phyloP scores from a whole-genome alignment of 1,139 yeast species.

The Magnusiomyces tetraspermus region DNA sequence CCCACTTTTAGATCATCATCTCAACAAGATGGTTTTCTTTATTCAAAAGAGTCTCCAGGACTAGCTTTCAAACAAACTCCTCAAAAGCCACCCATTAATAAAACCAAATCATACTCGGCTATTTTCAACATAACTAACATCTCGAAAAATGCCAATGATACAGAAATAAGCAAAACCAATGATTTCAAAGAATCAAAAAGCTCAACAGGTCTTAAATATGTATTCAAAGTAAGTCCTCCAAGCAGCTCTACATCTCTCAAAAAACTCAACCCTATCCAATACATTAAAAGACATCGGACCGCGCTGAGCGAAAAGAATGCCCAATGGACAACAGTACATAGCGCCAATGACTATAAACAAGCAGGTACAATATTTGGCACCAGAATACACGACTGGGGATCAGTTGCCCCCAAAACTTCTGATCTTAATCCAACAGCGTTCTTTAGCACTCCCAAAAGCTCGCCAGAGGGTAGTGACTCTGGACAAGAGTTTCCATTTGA shows the following conservation, averaged over 20 bases:
- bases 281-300: conserved; percentile 14
- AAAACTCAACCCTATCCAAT: conserved; percentile 24
- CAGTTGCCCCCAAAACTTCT: conserved; percentile 9
- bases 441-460: background rate
- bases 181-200: background rate
- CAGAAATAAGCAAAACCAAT: background rate
- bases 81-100: too few species aligned
- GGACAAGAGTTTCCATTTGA: background rate
- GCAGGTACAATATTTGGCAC: conserved; percentile 32
- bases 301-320: conserved; percentile 6
- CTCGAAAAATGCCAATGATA: too few species aligned
- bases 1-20: too few species aligned
- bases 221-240: conserved; percentile 4
- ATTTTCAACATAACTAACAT: too few species aligned
- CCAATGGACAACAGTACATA: conserved; percentile 4
- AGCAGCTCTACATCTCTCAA: conserved; percentile 18
- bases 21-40: too few species aligned
- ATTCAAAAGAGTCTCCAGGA: too few species aligned
- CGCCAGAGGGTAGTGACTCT: background rate
- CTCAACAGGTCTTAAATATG: background rate
- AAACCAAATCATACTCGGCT: too few species aligned
- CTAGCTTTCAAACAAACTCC: too few species aligned
- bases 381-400: conserved; percentile 30
- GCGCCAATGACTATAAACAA: conserved; percentile 18
- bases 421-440: conserved; percentile 12